Conservation (phyloP, 228 moss, liverwort and hornwort genomes). For the Sphagnum magellanicum region DNA sequence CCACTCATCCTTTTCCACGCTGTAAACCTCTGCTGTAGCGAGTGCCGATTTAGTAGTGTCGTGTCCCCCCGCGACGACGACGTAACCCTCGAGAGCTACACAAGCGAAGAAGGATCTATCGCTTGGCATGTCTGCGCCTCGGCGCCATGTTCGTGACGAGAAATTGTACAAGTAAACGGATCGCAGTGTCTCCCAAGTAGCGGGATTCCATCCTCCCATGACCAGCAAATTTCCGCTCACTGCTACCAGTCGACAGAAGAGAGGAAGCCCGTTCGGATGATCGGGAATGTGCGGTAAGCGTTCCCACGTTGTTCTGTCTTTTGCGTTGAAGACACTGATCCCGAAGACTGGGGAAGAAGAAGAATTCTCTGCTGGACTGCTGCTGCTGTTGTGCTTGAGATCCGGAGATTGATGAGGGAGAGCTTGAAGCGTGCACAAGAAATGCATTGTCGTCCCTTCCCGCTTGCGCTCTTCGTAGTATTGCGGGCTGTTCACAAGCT, state of each 20-base stretch:
- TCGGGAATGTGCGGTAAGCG: constrained; percentile 19
- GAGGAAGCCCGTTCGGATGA: constrained; percentile 14
- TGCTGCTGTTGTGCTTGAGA: neutral
- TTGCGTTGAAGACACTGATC: constrained; percentile 11
- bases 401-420: constrained; percentile 3
- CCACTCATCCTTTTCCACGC: constrained; percentile 25
- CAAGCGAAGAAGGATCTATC: constrained; percentile 40
- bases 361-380: neutral
- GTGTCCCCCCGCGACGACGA: constrained; percentile 40
- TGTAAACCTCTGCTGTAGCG: constrained; percentile 27
- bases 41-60: constrained; percentile 40
- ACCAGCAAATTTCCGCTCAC: constrained; percentile 17
- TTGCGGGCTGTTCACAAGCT: constrained; percentile 39
- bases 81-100: constrained; percentile 19
- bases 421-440: constrained; percentile 57
- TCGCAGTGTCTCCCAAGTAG: constrained; percentile 36
- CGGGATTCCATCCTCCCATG: constrained; percentile 26
- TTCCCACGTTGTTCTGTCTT: constrained; percentile 13
- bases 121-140: constrained; percentile 27
- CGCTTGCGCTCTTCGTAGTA: constrained; percentile 60
- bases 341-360: constrained; percentile 6
- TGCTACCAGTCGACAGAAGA: constrained; percentile 19
- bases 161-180: constrained; percentile 46
- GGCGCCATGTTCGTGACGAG: constrained; percentile 22
- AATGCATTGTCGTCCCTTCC: constrained; percentile 54